Evolutionary conservation across 1,284 basidiomycete genomes (phyloP).

Genomic region (Neonothopanus nambi): DNA sequence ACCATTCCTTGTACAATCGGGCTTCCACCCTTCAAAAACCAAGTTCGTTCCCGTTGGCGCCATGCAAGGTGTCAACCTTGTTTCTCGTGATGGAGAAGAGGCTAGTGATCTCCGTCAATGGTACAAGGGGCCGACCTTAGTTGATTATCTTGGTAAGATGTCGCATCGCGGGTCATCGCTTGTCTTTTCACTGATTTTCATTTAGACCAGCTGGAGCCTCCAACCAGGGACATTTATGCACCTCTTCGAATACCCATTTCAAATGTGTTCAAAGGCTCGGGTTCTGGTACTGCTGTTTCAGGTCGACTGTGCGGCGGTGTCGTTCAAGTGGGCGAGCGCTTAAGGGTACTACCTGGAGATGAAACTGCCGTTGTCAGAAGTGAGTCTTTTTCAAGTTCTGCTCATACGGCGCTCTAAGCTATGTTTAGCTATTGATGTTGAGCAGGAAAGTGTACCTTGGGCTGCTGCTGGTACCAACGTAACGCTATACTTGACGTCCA

Average conservation of each 20-base stretch:
- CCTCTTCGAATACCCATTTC: conserved; percentile 89
- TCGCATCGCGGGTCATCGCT: too few relatives aligned
- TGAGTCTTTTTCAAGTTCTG: conserved; percentile 33
- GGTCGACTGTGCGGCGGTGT: conserved; percentile 90
- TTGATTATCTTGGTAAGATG: conserved; percentile 83
- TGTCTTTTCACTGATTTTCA: too few relatives aligned
- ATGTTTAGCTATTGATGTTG: conserved; percentile 80
- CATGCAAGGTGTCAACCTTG: conserved; percentile 88
- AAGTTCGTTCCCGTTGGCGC: conserved; percentile 90
- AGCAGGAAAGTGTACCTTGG: conserved; percentile 81
- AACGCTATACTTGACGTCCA: conserved; percentile 80
- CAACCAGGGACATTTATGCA: conserved; percentile 72
- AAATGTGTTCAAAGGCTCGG: conserved; percentile 92
- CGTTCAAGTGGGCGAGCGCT: conserved; percentile 87
- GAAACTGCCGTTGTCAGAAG: conserved; percentile 85
- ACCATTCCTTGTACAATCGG: conserved; percentile 86
- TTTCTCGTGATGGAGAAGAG: conserved; percentile 48
- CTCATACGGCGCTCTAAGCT: conserved; percentile 10
- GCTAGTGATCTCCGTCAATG: conserved; percentile 60
- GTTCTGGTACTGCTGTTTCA: conserved; percentile 79
- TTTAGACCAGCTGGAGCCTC: conserved; percentile 83
- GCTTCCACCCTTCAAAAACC: conserved; percentile 80
- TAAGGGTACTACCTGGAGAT: conserved; percentile 90
- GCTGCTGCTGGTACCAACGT: conserved; percentile 90
- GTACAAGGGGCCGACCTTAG: conserved; percentile 87